phyloP scores from a whole-genome alignment of 495 filamentous ascomycete genomes.

The Friedmanniomyces simplex region DNA sequence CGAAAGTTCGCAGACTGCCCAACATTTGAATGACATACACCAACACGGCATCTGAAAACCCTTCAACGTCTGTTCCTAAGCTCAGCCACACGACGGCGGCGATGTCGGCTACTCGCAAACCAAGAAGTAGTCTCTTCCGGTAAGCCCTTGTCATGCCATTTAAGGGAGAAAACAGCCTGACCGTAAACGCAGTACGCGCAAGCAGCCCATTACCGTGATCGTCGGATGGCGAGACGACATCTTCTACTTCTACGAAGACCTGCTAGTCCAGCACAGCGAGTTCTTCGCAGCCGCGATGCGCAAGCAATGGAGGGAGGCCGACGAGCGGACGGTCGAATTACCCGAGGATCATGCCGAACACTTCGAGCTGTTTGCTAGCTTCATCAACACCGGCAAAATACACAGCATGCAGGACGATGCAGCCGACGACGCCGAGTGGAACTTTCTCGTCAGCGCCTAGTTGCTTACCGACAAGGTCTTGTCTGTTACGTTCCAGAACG shows the following conservation, averaged over 20 bases:
- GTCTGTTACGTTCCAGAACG: constrained; percentile 7
- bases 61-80: too few species aligned
- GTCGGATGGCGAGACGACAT: not conserved
- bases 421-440: not conserved
- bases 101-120: too few species aligned
- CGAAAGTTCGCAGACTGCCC: too few species aligned
- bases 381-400: constrained; percentile 6
- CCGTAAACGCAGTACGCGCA: too few species aligned
- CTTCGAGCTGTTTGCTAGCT: constrained; percentile 9
- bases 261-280: constrained; percentile 4
- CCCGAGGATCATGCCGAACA: not conserved
- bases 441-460: not conserved
- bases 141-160: too few species aligned
- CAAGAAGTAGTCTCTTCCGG: too few species aligned
- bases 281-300: constrained; percentile 16
- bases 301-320: constrained; percentile 8
- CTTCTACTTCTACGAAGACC: constrained; percentile 11
- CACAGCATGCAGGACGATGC: not conserved
- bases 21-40: too few species aligned
- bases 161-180: too few species aligned
- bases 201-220: not conserved
- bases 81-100: too few species aligned
- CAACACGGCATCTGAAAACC: too few species aligned
- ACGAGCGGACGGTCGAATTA: not conserved
- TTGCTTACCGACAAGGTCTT: constrained; percentile 4